A percentile compares a stretch with the other conserved stretches of the same genome.
Conservation (phyloP, 2,329 filamentous ascomycete species). For the Arthroderma uncinatum region DNA sequence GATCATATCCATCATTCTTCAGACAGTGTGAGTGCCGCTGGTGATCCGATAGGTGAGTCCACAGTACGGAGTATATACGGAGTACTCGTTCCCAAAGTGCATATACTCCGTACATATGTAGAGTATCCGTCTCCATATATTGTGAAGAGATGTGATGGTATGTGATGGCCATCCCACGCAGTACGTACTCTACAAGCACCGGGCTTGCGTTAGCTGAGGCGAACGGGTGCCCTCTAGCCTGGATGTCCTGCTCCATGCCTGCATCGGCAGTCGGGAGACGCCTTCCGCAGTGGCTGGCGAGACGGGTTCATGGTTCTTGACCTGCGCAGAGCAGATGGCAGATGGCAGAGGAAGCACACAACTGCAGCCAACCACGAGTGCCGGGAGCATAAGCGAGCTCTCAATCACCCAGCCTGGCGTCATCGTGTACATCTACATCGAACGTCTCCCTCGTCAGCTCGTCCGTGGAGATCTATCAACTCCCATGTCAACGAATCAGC, state of each 20-base stretch:
- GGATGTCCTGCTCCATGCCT: background rate
- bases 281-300: background rate
- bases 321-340: background rate
- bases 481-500: background rate
- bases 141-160: too few species aligned
- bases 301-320: background rate
- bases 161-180: too few species aligned
- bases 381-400: background rate
- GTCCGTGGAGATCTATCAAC: background rate
- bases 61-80: too few species aligned
- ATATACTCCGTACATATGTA: too few species aligned
- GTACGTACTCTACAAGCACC: too few species aligned
- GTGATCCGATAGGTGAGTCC: slow-evolving; percentile 5
- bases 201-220: too few species aligned
- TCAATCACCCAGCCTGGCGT: background rate
- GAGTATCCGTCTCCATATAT: too few species aligned
- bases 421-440: background rate
- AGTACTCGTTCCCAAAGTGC: too few species aligned
- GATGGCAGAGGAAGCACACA: background rate
- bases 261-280: background rate
- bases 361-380: background rate
- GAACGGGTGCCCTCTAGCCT: too few species aligned
- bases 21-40: background rate
- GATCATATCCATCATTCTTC: background rate
- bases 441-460: too few species aligned